Base-by-base conservation (phyloP, 2,329 filamentous ascomycete species). In the Xylariaceae sp. region DNA sequence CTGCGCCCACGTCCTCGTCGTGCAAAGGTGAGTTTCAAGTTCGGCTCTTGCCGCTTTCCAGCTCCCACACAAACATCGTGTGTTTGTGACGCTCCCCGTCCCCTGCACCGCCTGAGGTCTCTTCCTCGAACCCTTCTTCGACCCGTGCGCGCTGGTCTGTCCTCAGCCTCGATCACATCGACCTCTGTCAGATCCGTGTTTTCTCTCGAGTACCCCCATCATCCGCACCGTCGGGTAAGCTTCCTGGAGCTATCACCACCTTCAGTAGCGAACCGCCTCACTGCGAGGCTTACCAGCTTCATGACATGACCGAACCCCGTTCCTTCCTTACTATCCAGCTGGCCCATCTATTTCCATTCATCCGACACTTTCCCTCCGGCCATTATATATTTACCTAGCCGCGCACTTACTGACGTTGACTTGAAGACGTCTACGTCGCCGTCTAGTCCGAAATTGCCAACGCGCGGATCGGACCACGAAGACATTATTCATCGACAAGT, bases 181-280 rank as follows among this genome's bases (percentile, higher is more conserved):
- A 51, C 10, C 34, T 46, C 39, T 22, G 18, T 22, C 19, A 33
- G 38, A 53, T 43, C 50, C 36, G 19, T 45, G 11, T 41, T 31
- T 38, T 19, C 31, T 41, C 34, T 17, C 39, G 31, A 12, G 18
- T 33, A 33, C 18, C 45, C 44, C 36, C 36, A 17, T n/a, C 22
- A 4, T 40, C 41, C 16, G 41, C 34, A 28, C 22, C 22, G 7
- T 28, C 22, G 22, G 22, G 22, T 28, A 7, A 28, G 22, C 22
- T 4, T 7, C 22, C 22, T 28, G 22, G 22, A 28, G 22, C 38
- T 38, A 46, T 50, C 42, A 51, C 47, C 38, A 31, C 51, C 53
- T n/a, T 28, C 22, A 28, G 7, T 43, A 60, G 42, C 33, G 47
- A 31, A 45, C 38, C 46, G 31, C 47, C 49, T 43, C 28, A 42